Evolutionary conservation across 2,329 filamentous ascomycete genomes (phyloP).

Genomic region (Aspergillus sp.): DNA sequence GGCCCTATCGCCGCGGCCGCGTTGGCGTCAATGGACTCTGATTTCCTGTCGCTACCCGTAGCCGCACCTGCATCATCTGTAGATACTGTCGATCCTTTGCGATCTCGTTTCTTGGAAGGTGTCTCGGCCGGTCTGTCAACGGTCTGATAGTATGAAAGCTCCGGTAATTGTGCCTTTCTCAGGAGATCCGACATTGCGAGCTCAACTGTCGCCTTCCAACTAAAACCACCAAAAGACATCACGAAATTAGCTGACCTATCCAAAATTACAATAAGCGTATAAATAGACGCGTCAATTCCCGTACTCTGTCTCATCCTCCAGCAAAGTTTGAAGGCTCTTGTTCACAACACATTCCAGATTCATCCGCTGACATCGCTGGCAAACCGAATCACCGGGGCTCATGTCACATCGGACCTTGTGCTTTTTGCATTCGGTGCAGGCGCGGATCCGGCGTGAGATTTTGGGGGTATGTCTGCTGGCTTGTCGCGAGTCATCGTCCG

Average conservation of each 20-base stretch:
- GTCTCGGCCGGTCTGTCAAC: slow-evolving; percentile 22
- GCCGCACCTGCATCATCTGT: slow-evolving; percentile 19
- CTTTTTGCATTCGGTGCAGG: slow-evolving; percentile 47
- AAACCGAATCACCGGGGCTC: slow-evolving; percentile 41
- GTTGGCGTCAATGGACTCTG: slow-evolving; percentile 9
- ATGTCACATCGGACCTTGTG: slow-evolving; percentile 51
- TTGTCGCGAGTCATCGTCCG: slow-evolving; percentile 22
- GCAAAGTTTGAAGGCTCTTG: slow-evolving; percentile 44
- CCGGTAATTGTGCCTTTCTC: slow-evolving; percentile 29
- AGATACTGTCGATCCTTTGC: slow-evolving; percentile 28
- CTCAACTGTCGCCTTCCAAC: slow-evolving; percentile 34
- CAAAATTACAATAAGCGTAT: slow-evolving; percentile 21
- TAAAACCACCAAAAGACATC: slow-evolving; percentile 19
- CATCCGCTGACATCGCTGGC: slow-evolving; percentile 44
- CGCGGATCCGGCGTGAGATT: slow-evolving; percentile 40
- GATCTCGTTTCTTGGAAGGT: slow-evolving; percentile 21
- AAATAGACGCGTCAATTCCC: slow-evolving; percentile 13
- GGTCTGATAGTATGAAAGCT: slow-evolving; percentile 32
- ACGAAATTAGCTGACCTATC: slow-evolving; percentile 32
- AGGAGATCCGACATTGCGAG: slow-evolving; percentile 32
- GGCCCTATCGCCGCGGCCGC: slow-evolving; percentile 9
- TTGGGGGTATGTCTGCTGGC: slow-evolving; percentile 27
- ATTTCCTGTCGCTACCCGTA: slow-evolving; percentile 11
- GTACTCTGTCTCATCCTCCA: slow-evolving; percentile 43
- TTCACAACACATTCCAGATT: slow-evolving; percentile 45